A percentile compares a stretch with the other conserved stretches of the same genome.
These are phyloP conservation scores for Basidiobolus heterosporus DNA, from an alignment of 371 early-diverging fungal species.

Conservation along the genomic window DNA sequence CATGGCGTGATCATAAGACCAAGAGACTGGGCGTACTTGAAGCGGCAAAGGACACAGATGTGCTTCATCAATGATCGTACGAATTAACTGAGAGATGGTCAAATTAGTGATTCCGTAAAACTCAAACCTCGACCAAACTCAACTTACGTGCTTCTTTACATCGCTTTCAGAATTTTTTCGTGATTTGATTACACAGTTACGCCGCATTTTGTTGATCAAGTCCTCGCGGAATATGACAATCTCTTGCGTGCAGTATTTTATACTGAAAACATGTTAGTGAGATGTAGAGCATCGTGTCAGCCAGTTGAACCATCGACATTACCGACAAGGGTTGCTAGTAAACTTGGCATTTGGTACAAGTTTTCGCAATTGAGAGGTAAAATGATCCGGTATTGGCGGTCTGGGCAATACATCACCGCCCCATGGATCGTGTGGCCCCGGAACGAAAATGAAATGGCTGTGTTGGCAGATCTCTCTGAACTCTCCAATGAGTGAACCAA, in stretches of 20 bases:
- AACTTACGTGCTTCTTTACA: neutral
- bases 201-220: slow-evolving; percentile 46
- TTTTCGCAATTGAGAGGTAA: slow-evolving; percentile 35
- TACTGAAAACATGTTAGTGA: slow-evolving; percentile 16
- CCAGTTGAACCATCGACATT: neutral
- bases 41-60: slow-evolving; percentile 72
- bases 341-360: slow-evolving; percentile 40
- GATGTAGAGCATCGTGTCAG: neutral
- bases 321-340: slow-evolving; percentile 72
- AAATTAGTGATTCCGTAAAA: neutral
- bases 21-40: slow-evolving; percentile 50
- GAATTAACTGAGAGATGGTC: slow-evolving; percentile 37
- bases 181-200: slow-evolving; percentile 55
- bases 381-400: slow-evolving; percentile 49
- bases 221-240: slow-evolving; percentile 81
- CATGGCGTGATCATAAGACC: slow-evolving; percentile 67
- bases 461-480: slow-evolving; percentile 43
- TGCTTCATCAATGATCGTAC: slow-evolving; percentile 67
- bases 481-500: slow-evolving; percentile 57
- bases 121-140: neutral
- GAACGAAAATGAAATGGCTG: slow-evolving; percentile 71
- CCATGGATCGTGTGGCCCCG: slow-evolving; percentile 82
- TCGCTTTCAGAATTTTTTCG: slow-evolving; percentile 5
- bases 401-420: slow-evolving; percentile 51
- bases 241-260: slow-evolving; percentile 69